Conservation (phyloP, 2,329 filamentous ascomycete species). For the Cucurbitaria berberidis region DNA sequence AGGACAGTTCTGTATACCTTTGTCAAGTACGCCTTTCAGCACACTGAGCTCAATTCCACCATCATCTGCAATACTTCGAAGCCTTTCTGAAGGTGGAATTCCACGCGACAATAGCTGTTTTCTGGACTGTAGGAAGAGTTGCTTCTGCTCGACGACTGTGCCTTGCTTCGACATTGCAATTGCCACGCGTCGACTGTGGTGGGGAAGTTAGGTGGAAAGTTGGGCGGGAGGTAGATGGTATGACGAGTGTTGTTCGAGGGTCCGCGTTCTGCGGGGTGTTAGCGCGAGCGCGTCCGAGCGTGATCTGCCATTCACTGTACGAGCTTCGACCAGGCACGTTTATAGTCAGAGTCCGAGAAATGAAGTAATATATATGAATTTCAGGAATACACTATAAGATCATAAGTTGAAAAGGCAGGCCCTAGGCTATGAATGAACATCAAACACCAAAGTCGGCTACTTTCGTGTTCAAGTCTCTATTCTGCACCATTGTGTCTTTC, state of each 20-base stretch:
- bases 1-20: slow-evolving; percentile 47
- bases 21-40: slow-evolving; percentile 58
- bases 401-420: no score
- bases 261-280: slow-evolving; percentile 2
- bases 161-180: slow-evolving; percentile 29
- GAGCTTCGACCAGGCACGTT: background rate
- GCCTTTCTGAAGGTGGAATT: slow-evolving; percentile 61
- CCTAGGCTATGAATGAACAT: no score
- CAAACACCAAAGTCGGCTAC: no score
- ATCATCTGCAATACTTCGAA: slow-evolving; percentile 58
- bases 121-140: slow-evolving; percentile 67
- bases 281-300: slow-evolving; percentile 1
- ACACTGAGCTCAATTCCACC: slow-evolving; percentile 55
- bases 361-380: no score
- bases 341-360: background rate
- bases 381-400: no score
- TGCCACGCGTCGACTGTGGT: background rate
- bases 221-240: no score
- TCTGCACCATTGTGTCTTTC: background rate
- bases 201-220: background rate
- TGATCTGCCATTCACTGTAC: background rate
- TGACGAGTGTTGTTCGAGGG: background rate
- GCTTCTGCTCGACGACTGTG: slow-evolving; percentile 66
- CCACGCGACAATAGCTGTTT: slow-evolving; percentile 68
- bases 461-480: no score